phyloP scores from a whole-genome alignment of 2,329 filamentous ascomycete genomes.

The Rhynchosporium secalis region DNA sequence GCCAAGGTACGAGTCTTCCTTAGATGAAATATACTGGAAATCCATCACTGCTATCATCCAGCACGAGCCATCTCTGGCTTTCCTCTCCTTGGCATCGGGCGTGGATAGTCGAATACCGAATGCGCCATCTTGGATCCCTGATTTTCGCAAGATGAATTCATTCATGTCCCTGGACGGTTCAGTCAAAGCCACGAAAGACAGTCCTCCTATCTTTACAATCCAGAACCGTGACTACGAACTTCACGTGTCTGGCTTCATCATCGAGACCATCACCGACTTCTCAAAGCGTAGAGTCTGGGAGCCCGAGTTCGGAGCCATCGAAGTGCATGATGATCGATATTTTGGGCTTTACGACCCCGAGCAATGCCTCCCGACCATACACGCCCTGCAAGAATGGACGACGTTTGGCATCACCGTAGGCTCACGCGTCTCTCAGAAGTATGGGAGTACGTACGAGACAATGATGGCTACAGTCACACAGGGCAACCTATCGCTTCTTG shows the following conservation, averaged over 20 bases:
- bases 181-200: neutral
- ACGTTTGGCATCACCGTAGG: neutral
- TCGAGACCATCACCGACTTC: neutral
- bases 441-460: neutral
- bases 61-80: neutral
- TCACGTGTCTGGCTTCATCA: neutral
- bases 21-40: constrained; percentile 8
- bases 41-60: neutral
- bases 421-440: neutral
- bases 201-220: neutral
- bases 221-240: neutral
- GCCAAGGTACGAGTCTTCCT: neutral
- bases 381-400: constrained; percentile 2
- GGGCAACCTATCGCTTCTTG: neutral
- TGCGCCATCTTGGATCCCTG: constrained; percentile 4
- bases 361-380: neutral
- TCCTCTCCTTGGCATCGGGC: constrained; percentile 7
- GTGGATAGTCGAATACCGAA: constrained; percentile 1
- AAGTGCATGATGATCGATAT: neutral
- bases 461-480: neutral
- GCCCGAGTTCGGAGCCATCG: neutral
- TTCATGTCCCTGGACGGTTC: constrained; percentile 2
- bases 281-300: neutral
- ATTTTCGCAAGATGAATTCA: constrained; percentile 1
- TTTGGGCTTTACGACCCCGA: constrained; percentile 8